Evolutionary conservation across 345 rosid species (phyloP).

Genomic region (Balakata baccata): DNA sequence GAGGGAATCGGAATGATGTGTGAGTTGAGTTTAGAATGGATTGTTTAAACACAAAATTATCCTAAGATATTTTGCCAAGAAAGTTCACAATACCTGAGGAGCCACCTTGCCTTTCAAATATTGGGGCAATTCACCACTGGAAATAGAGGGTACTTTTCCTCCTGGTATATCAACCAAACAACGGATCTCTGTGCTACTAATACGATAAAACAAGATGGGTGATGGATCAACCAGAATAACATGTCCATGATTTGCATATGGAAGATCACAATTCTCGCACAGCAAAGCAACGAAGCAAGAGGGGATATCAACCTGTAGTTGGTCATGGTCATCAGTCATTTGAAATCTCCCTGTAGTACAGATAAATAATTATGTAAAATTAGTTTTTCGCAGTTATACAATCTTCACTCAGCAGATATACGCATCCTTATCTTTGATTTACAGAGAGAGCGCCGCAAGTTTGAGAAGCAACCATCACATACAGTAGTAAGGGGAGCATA

Average conservation of each 20-base stretch:
- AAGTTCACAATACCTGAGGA: slow-evolving; percentile 35
- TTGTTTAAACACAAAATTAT: no score
- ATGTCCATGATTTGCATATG: slow-evolving; percentile 49
- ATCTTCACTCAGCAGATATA: no score
- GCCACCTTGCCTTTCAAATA: slow-evolving; percentile 53
- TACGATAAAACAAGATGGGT: slow-evolving; percentile 49
- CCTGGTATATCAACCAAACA: slow-evolving; percentile 42
- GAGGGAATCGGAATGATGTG: slow-evolving; percentile 36
- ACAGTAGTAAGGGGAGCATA: background rate
- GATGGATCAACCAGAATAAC: slow-evolving; percentile 61
- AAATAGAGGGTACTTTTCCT: slow-evolving; percentile 57
- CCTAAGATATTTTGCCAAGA: no score
- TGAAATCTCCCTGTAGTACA: no score
- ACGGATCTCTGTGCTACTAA: slow-evolving; percentile 36
- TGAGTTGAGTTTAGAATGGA: no score
- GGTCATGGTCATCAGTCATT: no score
- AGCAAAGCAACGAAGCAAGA: slow-evolving; percentile 61
- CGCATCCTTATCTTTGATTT: background rate
- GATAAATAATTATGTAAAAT: no score
- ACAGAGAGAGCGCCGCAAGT: background rate
- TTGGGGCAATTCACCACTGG: slow-evolving; percentile 62
- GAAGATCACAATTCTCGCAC: slow-evolving; percentile 42
- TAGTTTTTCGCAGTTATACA: no score
- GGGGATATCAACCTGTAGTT: slow-evolving; percentile 52
- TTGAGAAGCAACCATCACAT: background rate